A percentile compares a stretch with the other conserved stretches of the same genome.
These are phyloP conservation scores for Kodamaea ohmeri DNA, from an alignment of 1,139 yeast genomes.

Conservation along the genomic window DNA sequence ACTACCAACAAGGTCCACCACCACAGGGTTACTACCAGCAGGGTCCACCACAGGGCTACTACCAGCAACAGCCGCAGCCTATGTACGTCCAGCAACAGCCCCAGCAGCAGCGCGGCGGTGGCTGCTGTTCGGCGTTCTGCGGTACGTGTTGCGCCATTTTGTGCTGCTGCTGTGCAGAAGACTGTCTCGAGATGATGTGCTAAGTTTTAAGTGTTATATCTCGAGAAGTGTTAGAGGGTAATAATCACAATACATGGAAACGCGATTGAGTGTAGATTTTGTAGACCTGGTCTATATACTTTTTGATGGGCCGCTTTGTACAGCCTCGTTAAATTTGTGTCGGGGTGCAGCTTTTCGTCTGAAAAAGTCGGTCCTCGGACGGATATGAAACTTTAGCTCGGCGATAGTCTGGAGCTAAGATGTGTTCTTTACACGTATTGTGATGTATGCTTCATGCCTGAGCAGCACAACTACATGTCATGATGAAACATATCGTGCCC, in stretches of 20 bases:
- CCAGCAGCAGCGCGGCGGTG: slow-evolving; percentile 29
- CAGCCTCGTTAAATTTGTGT: no score
- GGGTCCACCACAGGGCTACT: slow-evolving; percentile 30
- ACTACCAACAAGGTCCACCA: slow-evolving; percentile 20
- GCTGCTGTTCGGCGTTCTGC: slow-evolving; percentile 39
- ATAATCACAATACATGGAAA: no score
- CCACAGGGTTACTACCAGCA: slow-evolving; percentile 34
- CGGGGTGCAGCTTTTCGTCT: no score
- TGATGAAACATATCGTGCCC: slow-evolving; percentile 5
- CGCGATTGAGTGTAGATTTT: no score
- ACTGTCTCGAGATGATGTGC: slow-evolving; percentile 23
- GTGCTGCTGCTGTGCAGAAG: slow-evolving; percentile 48
- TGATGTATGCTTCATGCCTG: background rate
- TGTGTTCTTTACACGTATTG: no score
- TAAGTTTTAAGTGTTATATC: background rate
- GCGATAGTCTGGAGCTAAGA: no score
- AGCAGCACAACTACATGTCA: slow-evolving; percentile 9
- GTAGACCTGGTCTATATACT: no score
- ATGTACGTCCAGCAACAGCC: slow-evolving; percentile 43
- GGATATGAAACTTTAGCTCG: no score
- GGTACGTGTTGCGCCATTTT: slow-evolving; percentile 44
- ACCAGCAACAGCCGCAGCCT: slow-evolving; percentile 39
- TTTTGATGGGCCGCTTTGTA: no score
- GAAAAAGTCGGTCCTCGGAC: no score
- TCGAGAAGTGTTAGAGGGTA: no score